Percentiles rank a stretch among this genome's conserved stretches.
Evolutionary conservation across 179 eudicot species (phyloP).

Genomic region (Beta macrorhiza): DNA sequence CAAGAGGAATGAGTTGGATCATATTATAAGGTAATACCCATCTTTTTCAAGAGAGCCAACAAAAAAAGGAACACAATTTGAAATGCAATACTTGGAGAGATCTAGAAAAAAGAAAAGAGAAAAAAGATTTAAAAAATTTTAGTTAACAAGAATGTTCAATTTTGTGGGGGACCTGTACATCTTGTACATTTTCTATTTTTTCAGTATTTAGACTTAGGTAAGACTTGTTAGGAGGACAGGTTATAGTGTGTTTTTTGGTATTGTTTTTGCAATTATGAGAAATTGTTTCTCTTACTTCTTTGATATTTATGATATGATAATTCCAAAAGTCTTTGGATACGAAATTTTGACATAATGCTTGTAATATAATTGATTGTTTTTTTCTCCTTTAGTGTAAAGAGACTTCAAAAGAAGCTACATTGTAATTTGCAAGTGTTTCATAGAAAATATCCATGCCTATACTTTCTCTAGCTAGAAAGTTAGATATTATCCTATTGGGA

Average conservation of each 20-base stretch:
- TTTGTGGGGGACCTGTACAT: conserved; percentile 26
- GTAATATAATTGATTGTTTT: not conserved
- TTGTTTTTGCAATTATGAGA: conserved; percentile 17
- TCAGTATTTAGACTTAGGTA: conserved; percentile 19
- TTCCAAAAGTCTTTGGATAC: conserved; percentile 28
- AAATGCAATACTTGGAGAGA: not conserved
- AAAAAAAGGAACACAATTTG: not conserved
- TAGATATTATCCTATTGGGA: too few relatives aligned
- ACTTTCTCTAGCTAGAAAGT: too few relatives aligned
- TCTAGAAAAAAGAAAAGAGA: not conserved
- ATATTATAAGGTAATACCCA: conserved; percentile 3
- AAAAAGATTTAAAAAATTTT: not conserved
- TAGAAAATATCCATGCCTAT: too few relatives aligned
- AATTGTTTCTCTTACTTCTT: conserved; percentile 2
- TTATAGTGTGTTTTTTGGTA: conserved; percentile 22
- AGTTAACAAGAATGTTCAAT: conserved; percentile 18
- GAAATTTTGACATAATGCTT: conserved; percentile 20
- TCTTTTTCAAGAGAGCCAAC: not conserved
- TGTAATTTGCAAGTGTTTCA: too few relatives aligned
- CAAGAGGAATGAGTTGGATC: conserved; percentile 15
- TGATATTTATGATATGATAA: conserved; percentile 16
- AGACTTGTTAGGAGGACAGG: conserved; percentile 28
- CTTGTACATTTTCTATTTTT: conserved; percentile 28
- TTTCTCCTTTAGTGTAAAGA: too few relatives aligned
- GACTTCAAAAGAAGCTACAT: too few relatives aligned